Base-by-base conservation (phyloP, 306 rosid genomes). In the Malus asiatica region DNA sequence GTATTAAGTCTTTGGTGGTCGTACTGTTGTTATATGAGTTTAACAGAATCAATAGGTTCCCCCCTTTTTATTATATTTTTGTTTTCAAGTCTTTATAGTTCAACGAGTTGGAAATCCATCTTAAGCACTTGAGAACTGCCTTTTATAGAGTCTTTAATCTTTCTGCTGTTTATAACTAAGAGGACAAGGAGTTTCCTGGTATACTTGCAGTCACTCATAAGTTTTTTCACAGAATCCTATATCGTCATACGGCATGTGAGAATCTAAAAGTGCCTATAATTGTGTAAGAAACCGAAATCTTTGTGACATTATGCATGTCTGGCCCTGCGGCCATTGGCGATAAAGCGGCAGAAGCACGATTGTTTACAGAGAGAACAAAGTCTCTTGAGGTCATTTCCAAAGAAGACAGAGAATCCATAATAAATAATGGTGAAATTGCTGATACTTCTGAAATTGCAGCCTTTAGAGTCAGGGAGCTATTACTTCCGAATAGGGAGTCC, bases 281-380 rank as follows among this genome's bases (percentile, higher is more conserved):
- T 78, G 81, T 78, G 46, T 80, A 81, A 83, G 87, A 87, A 80
- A 77, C 55, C 52, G 78, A 74, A 79, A 76, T 76, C 85, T 84
- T 86, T 84, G 78, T 83, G 77, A 74, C 87, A 86, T 92, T 90
- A 81, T 95, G 98, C 96, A 95, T 95, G 99, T 95, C 99, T 95
- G 89, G 89, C 97, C 90, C 86, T 80, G 97, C 75, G 93, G 93
- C 91, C 90, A 85, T 77, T 69, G 90, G 66, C 84, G 93, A 66
- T 77, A 86, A 72, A 53, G 83, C 77, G 84, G 91, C 78, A 79
- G 90, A 86, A 87, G 84, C 83, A 78, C 80, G 71, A 82, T 60
- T 86, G 72, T 77, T 57, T 84, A 83, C 88, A 74, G 97, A 91
- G 80, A 93, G 97, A 87, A 92, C 97, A 73, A 79, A 84, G 59